These are phyloP conservation scores for Pseudevernia furfuracea DNA, from an alignment of 495 filamentous ascomycete genomes.

Conservation along the genomic window DNA sequence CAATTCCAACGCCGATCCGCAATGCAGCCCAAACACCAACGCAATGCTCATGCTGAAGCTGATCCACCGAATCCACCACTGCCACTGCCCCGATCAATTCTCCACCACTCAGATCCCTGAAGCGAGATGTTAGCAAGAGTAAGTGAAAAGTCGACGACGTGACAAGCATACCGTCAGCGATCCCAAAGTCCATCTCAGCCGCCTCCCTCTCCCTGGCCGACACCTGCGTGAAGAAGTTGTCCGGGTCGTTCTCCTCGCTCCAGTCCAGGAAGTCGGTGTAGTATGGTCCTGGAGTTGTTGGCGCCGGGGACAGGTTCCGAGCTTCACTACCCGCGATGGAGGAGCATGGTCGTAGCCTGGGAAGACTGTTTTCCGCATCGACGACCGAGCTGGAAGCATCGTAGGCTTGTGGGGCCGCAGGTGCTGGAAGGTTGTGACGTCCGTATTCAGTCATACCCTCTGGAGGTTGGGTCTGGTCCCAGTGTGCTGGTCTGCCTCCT, in stretches of 20 bases:
- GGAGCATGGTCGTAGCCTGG: neutral
- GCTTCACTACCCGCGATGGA: neutral
- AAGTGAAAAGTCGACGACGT: neutral
- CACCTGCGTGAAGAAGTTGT: too few relatives aligned
- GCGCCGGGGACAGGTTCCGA: neutral
- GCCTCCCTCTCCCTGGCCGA: too few relatives aligned
- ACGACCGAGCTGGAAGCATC: neutral
- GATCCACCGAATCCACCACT: neutral
- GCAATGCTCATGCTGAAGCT: neutral
- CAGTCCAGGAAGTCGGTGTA: too few relatives aligned
- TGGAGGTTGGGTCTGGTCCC: neutral
- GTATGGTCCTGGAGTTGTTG: neutral
- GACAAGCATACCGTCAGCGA: neutral
- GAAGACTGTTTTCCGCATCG: neutral
- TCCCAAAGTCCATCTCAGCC: too few relatives aligned
- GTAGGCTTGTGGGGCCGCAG: neutral
- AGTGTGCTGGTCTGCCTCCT: neutral
- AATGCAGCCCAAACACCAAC: neutral
- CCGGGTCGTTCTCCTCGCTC: neutral
- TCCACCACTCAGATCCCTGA: neutral
- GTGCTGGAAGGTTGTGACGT: neutral
- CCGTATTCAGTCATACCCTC: too few relatives aligned
- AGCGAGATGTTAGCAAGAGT: neutral
- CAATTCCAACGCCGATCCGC: neutral
- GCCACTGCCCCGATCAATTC: neutral